A percentile compares a stretch with the other conserved stretches of the same genome.
Conservation (phyloP, 108 stramenopile genomes). For the Stephanodiscus triporus region DNA sequence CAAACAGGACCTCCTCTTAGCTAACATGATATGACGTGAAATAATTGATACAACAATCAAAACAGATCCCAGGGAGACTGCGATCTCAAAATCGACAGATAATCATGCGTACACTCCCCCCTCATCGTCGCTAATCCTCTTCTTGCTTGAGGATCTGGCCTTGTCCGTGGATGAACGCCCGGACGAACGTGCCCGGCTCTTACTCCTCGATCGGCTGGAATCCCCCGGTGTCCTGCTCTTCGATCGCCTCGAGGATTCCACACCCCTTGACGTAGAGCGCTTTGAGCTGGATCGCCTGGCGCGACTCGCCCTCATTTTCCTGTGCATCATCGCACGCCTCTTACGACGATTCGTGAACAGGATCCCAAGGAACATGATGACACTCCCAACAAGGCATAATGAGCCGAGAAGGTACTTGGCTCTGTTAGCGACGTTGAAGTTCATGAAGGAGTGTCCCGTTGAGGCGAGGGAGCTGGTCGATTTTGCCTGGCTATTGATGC, state of each 20-base stretch:
- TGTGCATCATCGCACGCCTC: constrained; percentile 87
- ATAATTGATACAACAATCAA: no score
- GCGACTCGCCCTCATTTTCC: constrained; percentile 74
- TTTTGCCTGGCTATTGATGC: constrained; percentile 27
- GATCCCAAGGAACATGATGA: constrained; percentile 91
- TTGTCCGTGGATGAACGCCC: not conserved
- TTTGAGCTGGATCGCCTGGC: constrained; percentile 41
- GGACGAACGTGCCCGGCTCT: constrained; percentile 36
- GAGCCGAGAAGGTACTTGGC: constrained; percentile 86
- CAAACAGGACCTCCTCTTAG: not conserved
- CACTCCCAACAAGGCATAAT: constrained; percentile 68
- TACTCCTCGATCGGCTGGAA: constrained; percentile 43
- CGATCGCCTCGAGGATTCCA: constrained; percentile 14
- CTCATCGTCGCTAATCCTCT: constrained; percentile 36
- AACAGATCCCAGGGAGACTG: not conserved
- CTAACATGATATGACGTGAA: not conserved
- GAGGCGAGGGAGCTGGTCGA: constrained; percentile 16
- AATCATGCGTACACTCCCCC: constrained; percentile 62
- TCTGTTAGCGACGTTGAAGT: constrained; percentile 64
- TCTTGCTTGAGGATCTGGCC: constrained; percentile 53
- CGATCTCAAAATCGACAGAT: not conserved
- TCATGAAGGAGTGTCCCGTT: constrained; percentile 25
- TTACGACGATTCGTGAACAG: constrained; percentile 85
- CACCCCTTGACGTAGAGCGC: constrained; percentile 19
- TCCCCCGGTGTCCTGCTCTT: constrained; percentile 12